Base-by-base conservation (phyloP, 2,329 filamentous ascomycete species). In the Akanthomyces muscarius region DNA sequence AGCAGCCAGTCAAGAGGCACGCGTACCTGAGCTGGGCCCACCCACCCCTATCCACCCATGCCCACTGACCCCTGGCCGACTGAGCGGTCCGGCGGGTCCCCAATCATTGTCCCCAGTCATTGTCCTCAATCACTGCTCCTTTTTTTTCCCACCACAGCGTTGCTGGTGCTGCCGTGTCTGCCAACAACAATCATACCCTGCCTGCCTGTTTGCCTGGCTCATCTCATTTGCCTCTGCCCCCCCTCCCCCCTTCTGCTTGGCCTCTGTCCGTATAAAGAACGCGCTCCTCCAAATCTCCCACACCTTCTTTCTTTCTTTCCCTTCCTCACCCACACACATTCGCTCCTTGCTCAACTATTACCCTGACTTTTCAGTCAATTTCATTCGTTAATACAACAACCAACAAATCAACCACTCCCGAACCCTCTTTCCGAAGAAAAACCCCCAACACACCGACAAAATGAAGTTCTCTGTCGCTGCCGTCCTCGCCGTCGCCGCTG, bases 401-500 rank as follows among this genome's bases (percentile, higher is more conserved):
- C 38, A 56, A 7, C 18, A 63, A 33, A 33, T 33, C 71, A 72
- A 72, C 69, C 67, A 72, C 69, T 69, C 69, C 66, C 56, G 63
- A 68, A 66, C 36, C 36, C 55, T 65, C 68, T 74, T 36, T 11
- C 33, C 70, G 67, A 71, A 38, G 38, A 64, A 73, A 77, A 7
- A 2, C 33, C 33, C 76, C 73, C 76, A 78, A 78, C 75, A 33
- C 21, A 73, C 78, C 78, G 78, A 79, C 83, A 87, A 86, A 75
- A 88, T 88, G 85, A 84, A 87, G 84, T 86, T 82, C 83, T 75
- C 83, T 72, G 73, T 77, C 73, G 81, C 81, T 71, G 75, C 79
- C 74, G 71, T 83, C 69, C 72, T 82, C 72, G 82, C 82, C 71
- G 78, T 81, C 75, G 80, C 75, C 73, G 77, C 77, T 70, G 78